phyloP scores from a whole-genome alignment of 2,329 filamentous ascomycete species.

The Diaporthe nobilis region DNA sequence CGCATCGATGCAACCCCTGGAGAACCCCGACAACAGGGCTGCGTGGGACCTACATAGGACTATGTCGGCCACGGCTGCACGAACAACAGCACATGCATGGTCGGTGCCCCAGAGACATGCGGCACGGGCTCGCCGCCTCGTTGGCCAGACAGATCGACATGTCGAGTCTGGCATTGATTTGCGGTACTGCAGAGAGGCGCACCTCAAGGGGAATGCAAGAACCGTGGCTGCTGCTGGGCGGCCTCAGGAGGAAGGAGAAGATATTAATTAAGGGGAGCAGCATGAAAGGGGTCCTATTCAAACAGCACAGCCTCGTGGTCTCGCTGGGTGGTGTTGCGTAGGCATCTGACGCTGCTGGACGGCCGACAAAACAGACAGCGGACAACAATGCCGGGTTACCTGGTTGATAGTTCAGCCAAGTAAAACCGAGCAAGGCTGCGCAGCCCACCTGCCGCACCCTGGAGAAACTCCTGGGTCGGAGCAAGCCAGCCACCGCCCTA shows the following conservation, averaged over 20 bases:
- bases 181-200: slow-evolving; percentile 10
- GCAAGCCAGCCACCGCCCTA: slow-evolving; percentile 21
- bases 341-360: slow-evolving; percentile 29
- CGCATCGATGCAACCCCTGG: slow-evolving; percentile 29
- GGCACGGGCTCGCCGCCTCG: slow-evolving; percentile 32
- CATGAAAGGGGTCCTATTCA: slow-evolving; percentile 30
- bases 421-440: slow-evolving; percentile 40
- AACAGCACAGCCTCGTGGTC: slow-evolving; percentile 30
- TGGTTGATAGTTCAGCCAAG: slow-evolving; percentile 34
- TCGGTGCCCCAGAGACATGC: slow-evolving; percentile 27
- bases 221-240: slow-evolving; percentile 23
- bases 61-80: slow-evolving; percentile 1
- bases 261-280: slow-evolving; percentile 30
- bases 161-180: slow-evolving; percentile 30
- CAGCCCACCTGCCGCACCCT: slow-evolving; percentile 39
- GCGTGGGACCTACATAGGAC: slow-evolving; percentile 13
- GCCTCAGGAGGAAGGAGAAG: slow-evolving; percentile 19
- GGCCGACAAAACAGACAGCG: neutral
- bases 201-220: slow-evolving; percentile 2
- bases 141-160: slow-evolving; percentile 26
- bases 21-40: slow-evolving; percentile 24
- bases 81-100: slow-evolving; percentile 23
- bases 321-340: slow-evolving; percentile 10
- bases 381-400: slow-evolving; percentile 32
- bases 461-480: slow-evolving; percentile 36